phyloP scores from a whole-genome alignment of 352 stramenopile genomes.

The Pythium folliculosum region DNA sequence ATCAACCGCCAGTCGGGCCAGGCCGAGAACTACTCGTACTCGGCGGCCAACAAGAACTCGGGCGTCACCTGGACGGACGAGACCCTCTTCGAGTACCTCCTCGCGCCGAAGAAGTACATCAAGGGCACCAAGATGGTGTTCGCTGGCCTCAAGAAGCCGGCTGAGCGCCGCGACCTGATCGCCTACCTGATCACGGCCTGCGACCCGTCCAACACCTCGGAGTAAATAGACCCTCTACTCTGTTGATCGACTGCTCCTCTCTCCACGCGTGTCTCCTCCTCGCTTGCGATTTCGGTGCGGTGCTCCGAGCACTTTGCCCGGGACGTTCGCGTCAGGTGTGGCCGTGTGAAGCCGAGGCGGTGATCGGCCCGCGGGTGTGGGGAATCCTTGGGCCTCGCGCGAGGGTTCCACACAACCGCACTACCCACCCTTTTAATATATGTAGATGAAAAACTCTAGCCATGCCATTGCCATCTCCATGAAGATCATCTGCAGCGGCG shows the following conservation, averaged over 20 bases:
- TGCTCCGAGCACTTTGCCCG: too few relatives aligned
- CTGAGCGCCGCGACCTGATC: conserved; percentile 98
- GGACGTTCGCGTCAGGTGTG: too few relatives aligned
- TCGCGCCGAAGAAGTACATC: conserved; percentile 99
- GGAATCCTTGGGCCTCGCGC: too few relatives aligned
- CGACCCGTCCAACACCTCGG: conserved; percentile 48
- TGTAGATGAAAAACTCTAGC: conserved; percentile 29
- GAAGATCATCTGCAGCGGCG: neutral
- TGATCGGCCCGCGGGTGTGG: too few relatives aligned
- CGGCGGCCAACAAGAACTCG: conserved; percentile 98
- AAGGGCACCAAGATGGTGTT: conserved; percentile 99
- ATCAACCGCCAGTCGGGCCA: conserved; percentile 96
- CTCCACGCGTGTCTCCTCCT: neutral
- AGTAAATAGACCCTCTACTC: conserved; percentile 27
- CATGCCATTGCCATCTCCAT: neutral
- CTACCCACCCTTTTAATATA: conserved; percentile 31
- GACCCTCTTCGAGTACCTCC: conserved; percentile 98
- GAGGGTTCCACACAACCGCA: too few relatives aligned
- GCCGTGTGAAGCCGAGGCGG: too few relatives aligned
- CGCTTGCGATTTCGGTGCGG: neutral
- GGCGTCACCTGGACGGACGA: conserved; percentile 95
- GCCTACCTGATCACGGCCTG: conserved; percentile 95
- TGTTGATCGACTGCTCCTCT: neutral
- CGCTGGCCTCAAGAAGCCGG: conserved; percentile 98
- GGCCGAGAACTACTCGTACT: conserved; percentile 98